Evolutionary conservation across 305 asterid genomes (phyloP).

Genomic region (Rubia tinctorum): DNA sequence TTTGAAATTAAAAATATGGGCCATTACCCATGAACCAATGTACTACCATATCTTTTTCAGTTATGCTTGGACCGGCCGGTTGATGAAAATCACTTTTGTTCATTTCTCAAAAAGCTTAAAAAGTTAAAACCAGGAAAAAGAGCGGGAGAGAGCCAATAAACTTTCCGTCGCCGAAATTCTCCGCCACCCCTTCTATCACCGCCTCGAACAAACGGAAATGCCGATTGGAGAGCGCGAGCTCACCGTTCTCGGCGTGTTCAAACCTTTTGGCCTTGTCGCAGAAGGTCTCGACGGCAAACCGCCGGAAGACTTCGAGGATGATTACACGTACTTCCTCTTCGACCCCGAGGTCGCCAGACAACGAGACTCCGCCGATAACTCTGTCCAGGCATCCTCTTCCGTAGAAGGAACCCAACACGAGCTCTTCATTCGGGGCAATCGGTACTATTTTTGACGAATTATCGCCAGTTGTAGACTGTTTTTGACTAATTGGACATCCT

Average conservation of each 20-base stretch:
- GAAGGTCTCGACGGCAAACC: conserved; percentile 60
- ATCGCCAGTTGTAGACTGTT: not conserved
- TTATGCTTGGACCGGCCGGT: too few relatives aligned
- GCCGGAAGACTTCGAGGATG: conserved; percentile 30
- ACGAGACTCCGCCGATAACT: conserved; percentile 41
- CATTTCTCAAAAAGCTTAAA: not conserved
- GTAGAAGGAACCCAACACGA: conserved; percentile 64
- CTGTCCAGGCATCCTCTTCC: conserved; percentile 32
- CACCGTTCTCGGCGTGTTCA: conserved; percentile 56
- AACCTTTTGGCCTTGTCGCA: conserved; percentile 65
- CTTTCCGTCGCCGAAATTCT: not conserved
- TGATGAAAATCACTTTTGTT: not conserved
- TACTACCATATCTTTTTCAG: too few relatives aligned
- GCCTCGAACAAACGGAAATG: conserved; percentile 31
- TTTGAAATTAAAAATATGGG: not conserved
- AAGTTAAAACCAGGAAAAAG: not conserved
- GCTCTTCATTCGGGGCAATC: conserved; percentile 68
- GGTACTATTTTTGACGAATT: conserved; percentile 31
- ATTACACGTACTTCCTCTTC: conserved; percentile 57
- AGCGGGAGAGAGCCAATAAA: conserved; percentile 16
- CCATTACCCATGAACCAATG: too few relatives aligned
- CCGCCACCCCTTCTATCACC: not conserved
- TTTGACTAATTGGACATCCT: not conserved
- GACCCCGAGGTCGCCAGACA: conserved; percentile 53
- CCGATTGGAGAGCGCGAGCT: conserved; percentile 59